Evolutionary conservation across 805 yeast genomes (phyloP), one percentile per base, ranked within the genome.

Genomic region (Sugiyamaella chiloensis): DNA sequence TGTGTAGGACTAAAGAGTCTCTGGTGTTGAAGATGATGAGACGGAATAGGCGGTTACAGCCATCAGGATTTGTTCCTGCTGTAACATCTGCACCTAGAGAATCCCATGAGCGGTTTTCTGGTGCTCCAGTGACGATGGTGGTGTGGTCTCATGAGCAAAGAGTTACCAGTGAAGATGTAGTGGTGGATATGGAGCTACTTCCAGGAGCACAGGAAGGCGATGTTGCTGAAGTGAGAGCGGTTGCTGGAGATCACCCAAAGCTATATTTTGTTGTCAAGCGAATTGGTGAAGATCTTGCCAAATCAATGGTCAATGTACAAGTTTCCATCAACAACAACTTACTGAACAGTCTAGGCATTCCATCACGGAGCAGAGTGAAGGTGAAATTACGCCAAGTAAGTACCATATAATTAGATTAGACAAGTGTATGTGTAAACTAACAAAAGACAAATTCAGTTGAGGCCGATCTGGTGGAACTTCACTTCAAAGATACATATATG

Each of bases 401-500:
- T 26, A 24, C 5, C 19, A 5, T n/a, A 6, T 5, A n/a, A n/a
- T n/a, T n/a, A n/a, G n/a, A n/a, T n/a, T n/a, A n/a, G n/a, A n/a
- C n/a, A 32, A 9, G 37, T 34, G 7, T 17, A 12, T 7, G 44
- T 7, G 17, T 12, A 8, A 14, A 40, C 35, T 39, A 35, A 43
- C 31, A 7, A 40, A 17, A 12, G 24, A 35, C 24, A 11, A 24
- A 32, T 29, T 32, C 19, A 32, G 83, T 77, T n/a, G 84, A 79
- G 52, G 85, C 90, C 1, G 96, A 93, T 57, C 75, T 87, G 2
- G 78, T 90, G 2, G 98, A 93, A 59, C 67, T 93, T 4, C 81
- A 81, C 60, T 76, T 88, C 45, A 87, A 82, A 57, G 97, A 93
- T 58, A 72, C 87, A 17, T 79, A 85, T 54, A 67, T 93, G 12